phyloP scores from a whole-genome alignment of 2,329 filamentous ascomycete genomes.

The Sporothrix curviconia region DNA sequence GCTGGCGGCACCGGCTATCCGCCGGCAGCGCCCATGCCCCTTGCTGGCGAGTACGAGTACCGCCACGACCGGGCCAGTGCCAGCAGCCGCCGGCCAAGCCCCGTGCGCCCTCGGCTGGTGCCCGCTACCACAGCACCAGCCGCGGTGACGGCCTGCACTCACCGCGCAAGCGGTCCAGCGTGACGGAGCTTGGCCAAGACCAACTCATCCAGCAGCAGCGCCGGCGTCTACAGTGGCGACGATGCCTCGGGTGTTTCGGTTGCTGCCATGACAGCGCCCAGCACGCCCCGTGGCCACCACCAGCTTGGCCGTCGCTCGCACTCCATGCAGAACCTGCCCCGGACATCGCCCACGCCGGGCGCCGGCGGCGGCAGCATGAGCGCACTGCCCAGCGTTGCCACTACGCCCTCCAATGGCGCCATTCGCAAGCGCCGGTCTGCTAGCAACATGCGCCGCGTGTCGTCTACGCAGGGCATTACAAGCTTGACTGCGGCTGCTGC shows the following conservation, averaged over 20 bases:
- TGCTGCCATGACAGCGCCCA: conserved; percentile 5
- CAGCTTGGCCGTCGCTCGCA: conserved; percentile 22
- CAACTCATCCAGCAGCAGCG: conserved; percentile 23
- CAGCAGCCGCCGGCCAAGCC: conserved; percentile 39
- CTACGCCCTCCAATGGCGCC: conserved; percentile 14
- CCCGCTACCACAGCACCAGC: conserved; percentile 40
- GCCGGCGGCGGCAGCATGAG: not conserved
- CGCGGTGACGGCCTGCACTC: conserved; percentile 27
- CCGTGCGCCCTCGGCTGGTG: conserved; percentile 48
- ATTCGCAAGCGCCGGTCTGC: conserved; percentile 34
- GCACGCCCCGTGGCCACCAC: conserved; percentile 9
- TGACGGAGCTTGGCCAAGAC: conserved; percentile 14
- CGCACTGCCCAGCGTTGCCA: not conserved
- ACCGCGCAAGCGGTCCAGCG: conserved; percentile 34
- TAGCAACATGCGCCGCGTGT: conserved; percentile 22
- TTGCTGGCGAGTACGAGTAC: conserved; percentile 10
- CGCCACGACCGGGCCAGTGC: conserved; percentile 16
- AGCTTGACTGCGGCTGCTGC: not conserved
- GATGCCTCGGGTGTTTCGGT: not conserved
- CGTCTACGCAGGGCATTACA: conserved; percentile 1
- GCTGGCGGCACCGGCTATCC: not conserved
- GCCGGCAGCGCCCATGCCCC: not conserved
- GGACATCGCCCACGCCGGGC: conserved; percentile 2
- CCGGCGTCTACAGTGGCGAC: not conserved
- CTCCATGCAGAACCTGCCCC: conserved; percentile 24